Base-by-base conservation (phyloP, 495 filamentous ascomycete genomes). In the Poronia punctata region DNA sequence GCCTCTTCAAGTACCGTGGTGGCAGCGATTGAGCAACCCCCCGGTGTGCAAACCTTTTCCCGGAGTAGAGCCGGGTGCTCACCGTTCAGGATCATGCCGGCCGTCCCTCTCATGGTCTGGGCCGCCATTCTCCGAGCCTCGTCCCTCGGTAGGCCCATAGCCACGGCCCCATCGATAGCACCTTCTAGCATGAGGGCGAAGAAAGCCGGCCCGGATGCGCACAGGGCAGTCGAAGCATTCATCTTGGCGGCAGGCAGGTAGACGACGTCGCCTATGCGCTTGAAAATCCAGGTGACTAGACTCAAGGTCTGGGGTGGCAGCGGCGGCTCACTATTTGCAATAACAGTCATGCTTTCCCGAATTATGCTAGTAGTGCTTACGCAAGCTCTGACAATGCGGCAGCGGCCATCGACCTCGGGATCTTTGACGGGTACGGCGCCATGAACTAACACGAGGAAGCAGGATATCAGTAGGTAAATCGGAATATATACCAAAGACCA, bases 111-210 rank as follows among this genome's bases (percentile, higher is more conserved):
- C 72, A 72, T 78, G 15, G 79, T 82, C 66, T 89, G 86, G 18
- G 85, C 85, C 26, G 86, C 85, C 84, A 89, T 88, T 37, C 75
- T 56, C 50, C 80, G 79, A 3, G 84, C 84, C 61, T 89, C 85
- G 3, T 75, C 80, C 38, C 86, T 64, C 8, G 85, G 86, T 14
- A 90, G 38, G 5, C 85, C 85, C 80, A 88, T 84, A 16, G 86
- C 83, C 0, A 90, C 82, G 4, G 76, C 86, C 1, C 85, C 85
- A 56, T 89, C 86, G 9, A 82, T 76, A 20, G 83, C 73, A 17
- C 81, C 81, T 51, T 90, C 85, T 7, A 88, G 66, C 46, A 90
- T 71, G n/a, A 90, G 65, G 7, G 83, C 76, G 42, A 81, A 82
- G 60, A 88, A 88, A 3, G 85, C 85, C 1, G 85, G 85, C 0